Evolutionary conservation across 495 filamentous ascomycete genomes (phyloP), one percentile per base, ranked within the genome.

Genomic region (Antarctomyces pellizariae): DNA sequence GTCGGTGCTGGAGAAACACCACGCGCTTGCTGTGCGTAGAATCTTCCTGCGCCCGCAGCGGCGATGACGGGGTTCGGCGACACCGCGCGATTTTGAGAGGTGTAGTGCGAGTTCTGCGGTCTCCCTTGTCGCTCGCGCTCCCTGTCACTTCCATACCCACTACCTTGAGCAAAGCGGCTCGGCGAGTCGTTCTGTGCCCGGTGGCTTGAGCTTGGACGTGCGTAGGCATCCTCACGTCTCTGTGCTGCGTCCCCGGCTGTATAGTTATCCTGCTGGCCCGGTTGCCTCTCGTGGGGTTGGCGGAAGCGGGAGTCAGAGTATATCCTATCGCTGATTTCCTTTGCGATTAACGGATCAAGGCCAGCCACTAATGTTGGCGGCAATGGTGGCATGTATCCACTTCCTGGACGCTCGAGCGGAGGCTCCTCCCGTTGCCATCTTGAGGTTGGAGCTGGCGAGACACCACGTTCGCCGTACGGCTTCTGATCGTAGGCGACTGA

Each of bases 301-400:
- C n/a, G n/a, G n/a, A n/a, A 47, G 19, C 49, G 50, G 28, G 45
- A 45, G 10, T 65, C 60, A 13, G 57, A 46, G 26, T 54, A 46
- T 16, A 52, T 44, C 24, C 55, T 50, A 23, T 71, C 58, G 2
- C 59, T 48, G 6, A 67, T 55, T 21, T 68, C 64, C 13, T 64
- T 62, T 5, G 60, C 55, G 22, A 64, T 47, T 24, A 36, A 44
- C 1, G 64, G 60, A 38, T 75, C 70, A 34, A 75, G 66, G 2
- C 75, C 75, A 14, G 74, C 63, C 28, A 77, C 64, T 12, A 82
- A 49, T 23, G 71, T 75, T 12, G 64, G 46, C 1, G 75, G 75
- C 33, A 77, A 56, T 7, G 54, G 34, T 7, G 65, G 49, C 4
- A 39, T 9, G 4, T 31, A 28, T 29, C 9, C 5, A 12, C 38